Evolutionary conservation across 371 early-diverging fungal species (phyloP).

Genomic region (Mucor plumbeus): DNA sequence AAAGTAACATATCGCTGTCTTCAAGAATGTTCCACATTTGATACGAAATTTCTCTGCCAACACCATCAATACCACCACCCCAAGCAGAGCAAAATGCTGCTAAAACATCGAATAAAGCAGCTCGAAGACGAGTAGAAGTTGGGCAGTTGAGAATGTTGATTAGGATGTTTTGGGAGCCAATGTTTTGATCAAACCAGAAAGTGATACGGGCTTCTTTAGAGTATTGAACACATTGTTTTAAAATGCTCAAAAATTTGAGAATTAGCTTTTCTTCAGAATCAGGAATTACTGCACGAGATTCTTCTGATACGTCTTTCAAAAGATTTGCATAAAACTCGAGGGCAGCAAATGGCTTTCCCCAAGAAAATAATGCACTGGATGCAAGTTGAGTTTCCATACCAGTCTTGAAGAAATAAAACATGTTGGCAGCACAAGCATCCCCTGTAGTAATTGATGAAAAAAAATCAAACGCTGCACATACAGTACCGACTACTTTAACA

Average conservation of each 20-base stretch:
- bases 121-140: slow-evolving; percentile 39
- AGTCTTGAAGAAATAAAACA: slow-evolving; percentile 34
- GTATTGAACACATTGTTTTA: slow-evolving; percentile 50
- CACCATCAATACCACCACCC: slow-evolving; percentile 41
- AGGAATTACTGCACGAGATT: slow-evolving; percentile 22
- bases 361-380: slow-evolving; percentile 39
- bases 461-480: slow-evolving; percentile 43
- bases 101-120: slow-evolving; percentile 43
- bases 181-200: slow-evolving; percentile 29
- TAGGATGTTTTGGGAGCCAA: slow-evolving; percentile 11
- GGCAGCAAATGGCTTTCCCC: slow-evolving; percentile 49
- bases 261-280: slow-evolving; percentile 38
- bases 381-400: slow-evolving; percentile 29
- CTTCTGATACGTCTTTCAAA: slow-evolving; percentile 20
- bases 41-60: slow-evolving; percentile 35
- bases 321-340: slow-evolving; percentile 38
- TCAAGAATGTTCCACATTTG: slow-evolving; percentile 42
- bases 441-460: slow-evolving; percentile 49
- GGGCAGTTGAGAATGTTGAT: slow-evolving; percentile 32
- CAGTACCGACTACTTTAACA: slow-evolving; percentile 37
- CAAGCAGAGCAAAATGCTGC: slow-evolving; percentile 49
- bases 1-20: slow-evolving; percentile 34
- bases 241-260: slow-evolving; percentile 31
- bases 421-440: slow-evolving; percentile 35
- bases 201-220: slow-evolving; percentile 33